These are phyloP conservation scores for Ganoderma meredithae DNA, from an alignment of 1,284 basidiomycete species.

Conservation along the genomic window DNA sequence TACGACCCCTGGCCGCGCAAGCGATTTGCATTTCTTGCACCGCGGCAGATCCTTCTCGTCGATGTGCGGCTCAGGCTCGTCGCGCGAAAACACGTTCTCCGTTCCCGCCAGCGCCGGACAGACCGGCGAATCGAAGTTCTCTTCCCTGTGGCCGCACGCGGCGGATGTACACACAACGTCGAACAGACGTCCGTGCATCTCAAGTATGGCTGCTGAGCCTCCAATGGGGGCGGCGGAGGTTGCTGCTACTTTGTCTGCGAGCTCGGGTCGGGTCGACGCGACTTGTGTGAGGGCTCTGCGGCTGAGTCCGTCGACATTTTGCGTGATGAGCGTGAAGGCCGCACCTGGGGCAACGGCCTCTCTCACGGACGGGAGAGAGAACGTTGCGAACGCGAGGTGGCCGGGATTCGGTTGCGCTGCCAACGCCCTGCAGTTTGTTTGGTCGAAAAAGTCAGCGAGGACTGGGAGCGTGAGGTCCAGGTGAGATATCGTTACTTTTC, in stretches of 20 bases:
- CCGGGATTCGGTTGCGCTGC: conserved; percentile 62
- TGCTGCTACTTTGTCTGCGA: conserved; percentile 19
- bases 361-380: conserved; percentile 51
- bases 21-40: conserved; percentile 56
- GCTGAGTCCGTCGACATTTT: conserved; percentile 73
- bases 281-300: conserved; percentile 42
- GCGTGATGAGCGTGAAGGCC: conserved; percentile 65
- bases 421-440: conserved; percentile 47
- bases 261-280: conserved; percentile 16
- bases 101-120: conserved; percentile 59
- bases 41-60: conserved; percentile 54
- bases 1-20: conserved; percentile 68
- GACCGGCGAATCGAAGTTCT: conserved; percentile 55
- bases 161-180: conserved; percentile 58
- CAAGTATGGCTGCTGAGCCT: conserved; percentile 46
- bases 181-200: conserved; percentile 73
- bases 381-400: conserved; percentile 57
- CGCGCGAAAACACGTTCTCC: conserved; percentile 51
- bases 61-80: conserved; percentile 51
- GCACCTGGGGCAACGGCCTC: conserved; percentile 49
- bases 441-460: not conserved
- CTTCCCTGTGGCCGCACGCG: conserved; percentile 50
- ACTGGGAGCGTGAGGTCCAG: not conserved
- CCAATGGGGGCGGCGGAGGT: conserved; percentile 26
- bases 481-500: conserved; percentile 49